These are phyloP conservation scores for Quercus glauca DNA, from an alignment of 306 rosid species.

Conservation along the genomic window DNA sequence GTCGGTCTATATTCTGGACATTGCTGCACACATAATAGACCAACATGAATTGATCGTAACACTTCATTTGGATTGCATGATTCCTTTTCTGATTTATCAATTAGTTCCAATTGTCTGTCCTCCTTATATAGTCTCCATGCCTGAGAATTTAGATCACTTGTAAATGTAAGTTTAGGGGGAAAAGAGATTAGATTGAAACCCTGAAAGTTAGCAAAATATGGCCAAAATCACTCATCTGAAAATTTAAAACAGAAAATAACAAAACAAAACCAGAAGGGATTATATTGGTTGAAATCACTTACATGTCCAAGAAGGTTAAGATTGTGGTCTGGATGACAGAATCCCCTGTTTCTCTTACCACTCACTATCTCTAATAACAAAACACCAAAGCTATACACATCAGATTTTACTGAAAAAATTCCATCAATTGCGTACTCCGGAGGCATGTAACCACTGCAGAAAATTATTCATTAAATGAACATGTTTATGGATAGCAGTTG, in stretches of 20 bases:
- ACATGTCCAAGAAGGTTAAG: constrained; percentile 52
- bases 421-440: neutral
- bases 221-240: no score
- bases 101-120: neutral
- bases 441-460: neutral
- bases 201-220: neutral
- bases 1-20: constrained; percentile 49
- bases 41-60: constrained; percentile 45
- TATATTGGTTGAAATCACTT: neutral
- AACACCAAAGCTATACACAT: constrained; percentile 28
- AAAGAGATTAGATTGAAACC: neutral
- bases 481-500: no score
- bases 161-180: neutral
- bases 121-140: constrained; percentile 31
- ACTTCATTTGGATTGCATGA: neutral
- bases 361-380: constrained; percentile 44
- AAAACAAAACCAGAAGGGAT: neutral
- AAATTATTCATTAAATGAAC: neutral
- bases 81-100: constrained; percentile 24
- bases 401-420: neutral
- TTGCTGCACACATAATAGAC: constrained; percentile 52
- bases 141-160: constrained; percentile 7
- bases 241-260: neutral
- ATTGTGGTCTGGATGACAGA: constrained; percentile 19
- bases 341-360: constrained; percentile 46